Base-by-base conservation (phyloP, 768 basidiomycete genomes). In the Hericium coralloides region DNA sequence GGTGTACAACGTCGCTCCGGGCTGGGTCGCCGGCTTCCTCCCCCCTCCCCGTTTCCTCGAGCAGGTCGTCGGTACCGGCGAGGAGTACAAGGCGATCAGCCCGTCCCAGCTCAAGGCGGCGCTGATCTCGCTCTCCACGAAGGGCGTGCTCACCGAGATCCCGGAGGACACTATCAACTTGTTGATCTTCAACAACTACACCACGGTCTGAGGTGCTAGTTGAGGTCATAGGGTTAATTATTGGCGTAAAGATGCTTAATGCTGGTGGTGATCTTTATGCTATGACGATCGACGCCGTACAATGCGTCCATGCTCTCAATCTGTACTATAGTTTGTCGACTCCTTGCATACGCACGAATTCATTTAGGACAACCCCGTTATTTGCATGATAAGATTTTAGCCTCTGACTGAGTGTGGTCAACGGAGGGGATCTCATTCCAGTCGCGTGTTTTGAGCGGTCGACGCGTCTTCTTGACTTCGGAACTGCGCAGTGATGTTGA, bases 61-160 rank as follows among this genome's bases (percentile, higher is more conserved):
- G 23, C 74, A 74, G 4, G 59, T 75, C 2, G 63, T 66, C 17
- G 72, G 71, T 0, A 73, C 80, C 7, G 60, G 73, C 14, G 77
- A 77, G 14, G 66, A 65, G n/a, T 69, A 69, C 12, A 62, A 68
- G 64, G 69, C 68, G 43, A 64, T 95, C 22, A 80, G 81, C 4
- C 89, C 95, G 6, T 65, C 70, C 36, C 82, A 88, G 70, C 74
- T 98, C 59, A 97, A 92, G 84, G 72, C 78, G 58, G 87, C 88
- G 6, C 61, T 98, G 31, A 41, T 89, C 31, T 71, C 69, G 2
- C 75, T 98, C 4, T 70, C 87, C 12, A 85, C 76, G 55, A 64
- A 67, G 49, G 79, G 71, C 52, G 41, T 78, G 17, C 73, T 97
- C 12, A 25, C 56, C 0, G 75, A 79, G 20, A 59, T 73, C 12